Base-by-base conservation (phyloP, 2,329 filamentous ascomycete species). In the Diplodia sapinea region DNA sequence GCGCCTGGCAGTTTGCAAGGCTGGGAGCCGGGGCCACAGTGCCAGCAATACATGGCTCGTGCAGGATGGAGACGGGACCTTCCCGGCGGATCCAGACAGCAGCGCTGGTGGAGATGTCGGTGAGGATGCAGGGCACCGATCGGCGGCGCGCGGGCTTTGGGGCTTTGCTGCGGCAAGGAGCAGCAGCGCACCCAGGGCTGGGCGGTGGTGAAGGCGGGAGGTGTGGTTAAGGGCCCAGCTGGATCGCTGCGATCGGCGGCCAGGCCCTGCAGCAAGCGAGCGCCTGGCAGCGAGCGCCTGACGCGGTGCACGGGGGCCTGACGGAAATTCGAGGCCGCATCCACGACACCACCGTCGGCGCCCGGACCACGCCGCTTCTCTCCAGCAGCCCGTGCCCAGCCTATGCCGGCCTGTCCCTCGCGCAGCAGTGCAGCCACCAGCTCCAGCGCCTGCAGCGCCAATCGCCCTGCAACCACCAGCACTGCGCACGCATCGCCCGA, bases 61-160 rank as follows among this genome's bases (percentile, higher is more conserved):
- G 59, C 59, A 63, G 43, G 47, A 63, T 63, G 59, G 59, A 63
- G 59, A 63, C 59, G 59, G 59, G 59, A 63, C 43, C 43, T 51
- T 63, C 59, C 59, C 59, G 59, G 59, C 59, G 47, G 59, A 63
- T 63, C 59, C 59, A 63, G 50, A 63, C 59, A 63, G 59, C 29
- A 31, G 59, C 23, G 17, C 57, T 8, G 59, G 59, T 50, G 43
- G 59, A 31, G 59, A 31, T 63, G 59, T 63, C 59, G 59, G 59
- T 63, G 59, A 63, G 11, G 40, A 63, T 51, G 59, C 59, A 63
- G 59, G 59, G 20, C 31, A 43, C 12, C 40, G 59, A 63, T 63
- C 59, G 29, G 31, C 6, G 43, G 13, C 26, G 31, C 50, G 29
- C 15, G 26, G 23, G 12, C 11, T 17, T n/a, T 11, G 29, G 43